These are phyloP conservation scores for Trichoderma simmonsii DNA, from an alignment of 2,329 filamentous ascomycete genomes.

Conservation along the genomic window DNA sequence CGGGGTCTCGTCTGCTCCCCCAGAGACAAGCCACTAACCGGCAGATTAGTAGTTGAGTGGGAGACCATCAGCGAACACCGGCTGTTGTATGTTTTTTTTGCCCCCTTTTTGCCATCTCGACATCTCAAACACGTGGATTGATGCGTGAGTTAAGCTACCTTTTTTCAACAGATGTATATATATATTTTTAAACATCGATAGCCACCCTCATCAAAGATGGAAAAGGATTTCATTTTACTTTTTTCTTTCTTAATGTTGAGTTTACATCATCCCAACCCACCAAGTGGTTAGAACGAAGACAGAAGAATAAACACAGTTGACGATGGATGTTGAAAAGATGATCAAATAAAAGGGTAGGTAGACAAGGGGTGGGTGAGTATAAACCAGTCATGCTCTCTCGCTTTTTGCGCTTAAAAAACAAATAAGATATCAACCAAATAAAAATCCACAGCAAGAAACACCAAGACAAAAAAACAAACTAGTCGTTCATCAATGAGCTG, in stretches of 20 bases:
- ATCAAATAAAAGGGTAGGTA: neutral
- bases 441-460: neutral
- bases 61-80: no score
- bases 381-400: conserved; percentile 7
- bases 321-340: neutral
- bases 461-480: neutral
- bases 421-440: neutral
- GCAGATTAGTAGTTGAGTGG: no score
- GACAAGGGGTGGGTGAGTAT: neutral
- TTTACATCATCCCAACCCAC: neutral
- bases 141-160: no score
- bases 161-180: neutral
- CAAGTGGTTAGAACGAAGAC: neutral
- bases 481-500: conserved; percentile 7
- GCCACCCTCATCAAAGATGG: neutral
- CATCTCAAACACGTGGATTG: no score
- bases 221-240: neutral
- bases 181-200: neutral
- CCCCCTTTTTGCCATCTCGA: no score
- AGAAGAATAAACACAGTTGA: neutral
- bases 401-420: neutral
- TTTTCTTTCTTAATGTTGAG: neutral
- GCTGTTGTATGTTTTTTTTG: no score
- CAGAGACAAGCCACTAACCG: no score
- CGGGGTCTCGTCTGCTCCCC: no score